Evolutionary conservation across 257 asterid species (phyloP).

Genomic region (Perilla frutescens): DNA sequence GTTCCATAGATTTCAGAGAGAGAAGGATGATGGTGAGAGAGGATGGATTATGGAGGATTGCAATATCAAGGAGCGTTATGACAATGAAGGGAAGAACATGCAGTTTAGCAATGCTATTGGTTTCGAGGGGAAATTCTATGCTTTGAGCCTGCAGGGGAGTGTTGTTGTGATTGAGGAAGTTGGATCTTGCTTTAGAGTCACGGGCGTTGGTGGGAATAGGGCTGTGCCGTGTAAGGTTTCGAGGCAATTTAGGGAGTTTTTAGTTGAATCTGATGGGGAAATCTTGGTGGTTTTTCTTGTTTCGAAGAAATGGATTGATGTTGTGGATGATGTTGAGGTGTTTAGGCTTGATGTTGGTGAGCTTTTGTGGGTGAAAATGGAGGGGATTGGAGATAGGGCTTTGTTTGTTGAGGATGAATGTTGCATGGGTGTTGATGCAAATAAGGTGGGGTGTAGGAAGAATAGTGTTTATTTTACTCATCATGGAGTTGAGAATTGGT

Average conservation of each 20-base stretch:
- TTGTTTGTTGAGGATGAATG: constrained; percentile 34
- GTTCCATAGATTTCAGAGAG: background rate
- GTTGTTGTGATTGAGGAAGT: constrained; percentile 32
- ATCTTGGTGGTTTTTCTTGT: constrained; percentile 40
- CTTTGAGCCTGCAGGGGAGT: constrained; percentile 39
- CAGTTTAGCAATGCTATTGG: constrained; percentile 39
- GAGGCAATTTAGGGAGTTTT: constrained; percentile 42
- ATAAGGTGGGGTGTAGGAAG: constrained; percentile 22
- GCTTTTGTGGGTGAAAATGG: constrained; percentile 27
- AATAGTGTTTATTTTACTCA: constrained; percentile 35
- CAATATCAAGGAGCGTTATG: constrained; percentile 34
- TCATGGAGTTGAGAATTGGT: constrained; percentile 21
- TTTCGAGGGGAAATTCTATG: constrained; percentile 42
- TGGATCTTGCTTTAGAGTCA: constrained; percentile 34
- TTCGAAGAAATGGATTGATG: constrained; percentile 8
- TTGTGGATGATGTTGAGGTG: constrained; percentile 46
- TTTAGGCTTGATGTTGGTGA: constrained; percentile 26
- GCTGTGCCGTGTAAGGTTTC: constrained; percentile 39
- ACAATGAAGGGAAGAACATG: constrained; percentile 18
- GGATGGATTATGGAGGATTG: background rate
- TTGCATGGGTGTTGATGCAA: constrained; percentile 28
- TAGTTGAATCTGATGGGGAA: constrained; percentile 44
- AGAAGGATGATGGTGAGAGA: background rate
- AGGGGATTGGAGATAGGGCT: constrained; percentile 17
- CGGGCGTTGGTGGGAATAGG: constrained; percentile 29